Base-by-base conservation (phyloP, 129 eudicot species). In the Silybum marianum region DNA sequence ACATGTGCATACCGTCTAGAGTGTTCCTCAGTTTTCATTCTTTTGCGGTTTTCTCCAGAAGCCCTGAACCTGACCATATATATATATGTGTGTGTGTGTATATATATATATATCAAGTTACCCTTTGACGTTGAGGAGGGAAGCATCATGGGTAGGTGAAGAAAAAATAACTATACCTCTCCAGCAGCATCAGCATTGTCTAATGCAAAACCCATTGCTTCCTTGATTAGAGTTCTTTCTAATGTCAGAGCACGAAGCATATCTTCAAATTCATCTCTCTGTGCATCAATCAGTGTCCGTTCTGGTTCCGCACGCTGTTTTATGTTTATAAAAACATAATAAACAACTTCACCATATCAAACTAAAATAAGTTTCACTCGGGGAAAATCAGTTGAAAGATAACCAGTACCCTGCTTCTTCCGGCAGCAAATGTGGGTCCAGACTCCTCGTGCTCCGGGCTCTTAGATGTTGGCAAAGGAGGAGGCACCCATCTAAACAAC, bases 191-290 rank as follows among this genome's bases (percentile, higher is more conserved):
- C 97, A 74, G 97, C 90, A 68, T 91, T 92, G 58, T 92, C 94
- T 76, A 92, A 83, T 5, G 94, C 81, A 88, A 92, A 92, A 54
- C 97, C 97, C 97, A 92, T 92, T 16, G 94, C 97, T 71, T 86
- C 90, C 84, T 93, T 95, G 70, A 95, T 93, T 70, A 88, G 99
- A 79, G 86, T 87, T 76, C 99, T 95, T 81, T 95, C 99, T 77
- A 95, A 85, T 32, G 99, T 92, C 80, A 95, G 83, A 40, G 97
- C 93, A 82, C 99, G 97, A 30, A 95, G 90, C 98, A 95, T 93
- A 79, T 95, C 98, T 87, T 95, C 99, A 84, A 93, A 95, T 85
- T 92, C 97, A 84, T 95, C 99, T 88, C 99, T 95, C 82, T 93
- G 99, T 42, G 92, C 82, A 83, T 95, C 97, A 42, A 93, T 90